Conservation (phyloP, 1,284 basidiomycete genomes). For the Ganoderma lingzhi region DNA sequence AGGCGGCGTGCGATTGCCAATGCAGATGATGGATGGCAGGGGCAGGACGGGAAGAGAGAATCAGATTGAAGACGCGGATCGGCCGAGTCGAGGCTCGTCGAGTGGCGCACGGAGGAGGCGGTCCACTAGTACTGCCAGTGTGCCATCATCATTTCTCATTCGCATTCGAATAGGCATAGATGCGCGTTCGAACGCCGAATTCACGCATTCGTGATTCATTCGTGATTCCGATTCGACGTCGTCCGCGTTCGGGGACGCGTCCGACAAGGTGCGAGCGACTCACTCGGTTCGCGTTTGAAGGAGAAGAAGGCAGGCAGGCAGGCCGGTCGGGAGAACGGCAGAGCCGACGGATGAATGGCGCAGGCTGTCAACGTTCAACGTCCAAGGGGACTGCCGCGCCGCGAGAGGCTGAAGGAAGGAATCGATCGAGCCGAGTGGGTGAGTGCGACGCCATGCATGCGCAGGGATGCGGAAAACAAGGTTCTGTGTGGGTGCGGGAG, state of each 20-base stretch:
- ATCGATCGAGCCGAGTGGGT: constrained; percentile 2
- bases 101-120: neutral
- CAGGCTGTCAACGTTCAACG: constrained; percentile 9
- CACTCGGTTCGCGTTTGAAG: neutral
- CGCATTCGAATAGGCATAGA: neutral
- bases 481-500: neutral
- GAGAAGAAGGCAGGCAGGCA: constrained; percentile 1
- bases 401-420: neutral
- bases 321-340: neutral
- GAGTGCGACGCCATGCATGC: neutral
- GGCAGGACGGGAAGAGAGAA: neutral
- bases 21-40: too few species aligned
- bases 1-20: neutral
- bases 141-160: neutral
- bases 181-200: too few species aligned
- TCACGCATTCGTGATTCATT: too few species aligned
- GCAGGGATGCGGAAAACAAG: neutral
- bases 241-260: neutral
- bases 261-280: neutral
- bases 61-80: neutral
- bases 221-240: neutral
- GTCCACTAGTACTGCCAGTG: neutral
- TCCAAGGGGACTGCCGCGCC: neutral
- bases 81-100: neutral
- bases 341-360: constrained; percentile 1